A percentile compares a stretch with the other conserved stretches of the same genome.
These are phyloP conservation scores for Przewalskia tangutica DNA, from an alignment of 257 asterid species.

Conservation along the genomic window DNA sequence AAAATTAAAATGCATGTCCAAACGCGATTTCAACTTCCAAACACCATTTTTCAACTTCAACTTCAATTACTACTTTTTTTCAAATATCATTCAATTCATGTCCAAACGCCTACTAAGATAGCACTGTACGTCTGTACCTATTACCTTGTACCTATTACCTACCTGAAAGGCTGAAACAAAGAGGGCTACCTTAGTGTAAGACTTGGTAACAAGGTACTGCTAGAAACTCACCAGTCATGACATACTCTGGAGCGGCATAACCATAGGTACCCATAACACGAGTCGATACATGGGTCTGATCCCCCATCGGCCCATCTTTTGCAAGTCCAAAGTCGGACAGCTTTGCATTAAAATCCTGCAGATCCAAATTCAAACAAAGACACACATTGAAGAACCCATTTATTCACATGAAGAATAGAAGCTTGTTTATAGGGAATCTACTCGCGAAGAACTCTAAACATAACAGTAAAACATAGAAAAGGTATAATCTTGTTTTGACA, in stretches of 20 bases:
- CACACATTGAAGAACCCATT: neutral
- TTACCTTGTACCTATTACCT: too few species aligned
- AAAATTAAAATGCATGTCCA: too few species aligned
- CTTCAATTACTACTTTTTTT: too few species aligned
- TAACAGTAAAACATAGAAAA: neutral
- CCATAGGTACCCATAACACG: constrained; percentile 96
- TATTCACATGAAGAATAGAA: neutral
- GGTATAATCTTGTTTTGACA: neutral
- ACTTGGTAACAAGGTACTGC: neutral
- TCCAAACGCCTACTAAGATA: neutral
- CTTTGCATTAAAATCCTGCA: constrained; percentile 87
- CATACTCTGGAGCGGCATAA: constrained; percentile 96
- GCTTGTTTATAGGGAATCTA: neutral
- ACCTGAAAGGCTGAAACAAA: too few species aligned
- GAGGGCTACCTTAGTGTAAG: neutral
- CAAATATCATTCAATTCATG: too few species aligned
- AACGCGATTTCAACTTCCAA: too few species aligned
- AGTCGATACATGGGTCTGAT: constrained; percentile 95
- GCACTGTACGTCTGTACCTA: too few species aligned
- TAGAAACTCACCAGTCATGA: constrained; percentile 89
- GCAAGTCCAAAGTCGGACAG: constrained; percentile 94
- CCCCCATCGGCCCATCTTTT: constrained; percentile 91
- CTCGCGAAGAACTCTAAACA: neutral
- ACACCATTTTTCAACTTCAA: too few species aligned
- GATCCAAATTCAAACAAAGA: neutral